Conservation (phyloP, 2,329 filamentous ascomycete species). For the Microsporum canis region DNA sequence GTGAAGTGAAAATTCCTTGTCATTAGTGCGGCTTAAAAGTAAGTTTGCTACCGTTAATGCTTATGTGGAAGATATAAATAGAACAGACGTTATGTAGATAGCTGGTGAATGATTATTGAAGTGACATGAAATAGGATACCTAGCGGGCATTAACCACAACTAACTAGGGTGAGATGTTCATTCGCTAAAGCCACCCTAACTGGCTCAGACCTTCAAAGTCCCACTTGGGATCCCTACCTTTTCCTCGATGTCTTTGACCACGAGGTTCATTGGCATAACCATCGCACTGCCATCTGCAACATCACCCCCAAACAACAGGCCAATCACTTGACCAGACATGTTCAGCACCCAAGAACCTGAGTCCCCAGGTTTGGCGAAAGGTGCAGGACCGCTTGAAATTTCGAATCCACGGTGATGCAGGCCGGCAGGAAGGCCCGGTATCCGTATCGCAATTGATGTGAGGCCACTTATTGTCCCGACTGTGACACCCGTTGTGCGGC, state of each 20-base stretch:
- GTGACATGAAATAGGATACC: too few relatives aligned
- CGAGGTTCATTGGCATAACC: not conserved
- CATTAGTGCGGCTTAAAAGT: too few relatives aligned
- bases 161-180: too few relatives aligned
- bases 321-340: slow-evolving; percentile 1
- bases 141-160: too few relatives aligned
- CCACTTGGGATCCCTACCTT: not conserved
- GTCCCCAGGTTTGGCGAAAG: not conserved
- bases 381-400: not conserved
- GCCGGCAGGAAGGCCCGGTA: not conserved
- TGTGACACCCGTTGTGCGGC: not conserved
- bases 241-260: slow-evolving; percentile 3
- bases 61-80: too few relatives aligned
- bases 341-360: slow-evolving; percentile 4
- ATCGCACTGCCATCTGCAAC: not conserved
- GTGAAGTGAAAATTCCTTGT: too few relatives aligned
- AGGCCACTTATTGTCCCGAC: not conserved
- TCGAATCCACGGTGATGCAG: not conserved
- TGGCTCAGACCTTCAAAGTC: not conserved
- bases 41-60: too few relatives aligned
- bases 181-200: too few relatives aligned
- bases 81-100: too few relatives aligned
- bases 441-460: not conserved
- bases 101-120: too few relatives aligned
- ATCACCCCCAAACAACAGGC: slow-evolving; percentile 3